A percentile compares a stretch with the other conserved stretches of the same genome.
Conservation (phyloP, 768 basidiomycete species). For the Suillus hirtellus region DNA sequence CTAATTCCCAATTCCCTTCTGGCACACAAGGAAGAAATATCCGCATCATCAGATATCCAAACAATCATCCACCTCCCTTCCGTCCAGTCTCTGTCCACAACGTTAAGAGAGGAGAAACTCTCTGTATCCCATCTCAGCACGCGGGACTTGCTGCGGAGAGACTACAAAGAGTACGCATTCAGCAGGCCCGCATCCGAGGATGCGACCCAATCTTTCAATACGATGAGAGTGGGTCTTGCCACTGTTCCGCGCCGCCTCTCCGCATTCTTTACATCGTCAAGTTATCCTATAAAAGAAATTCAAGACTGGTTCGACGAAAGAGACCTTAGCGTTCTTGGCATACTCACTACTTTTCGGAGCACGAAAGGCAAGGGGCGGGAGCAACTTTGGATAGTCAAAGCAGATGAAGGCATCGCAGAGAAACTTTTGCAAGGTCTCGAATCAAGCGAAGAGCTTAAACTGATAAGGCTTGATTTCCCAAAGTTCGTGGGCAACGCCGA, state of each 20-base stretch:
- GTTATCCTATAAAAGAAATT: conserved; percentile 19
- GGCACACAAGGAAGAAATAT: conserved; percentile 19
- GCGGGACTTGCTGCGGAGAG: conserved; percentile 83
- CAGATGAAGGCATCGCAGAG: conserved; percentile 33
- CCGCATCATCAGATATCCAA: conserved; percentile 31
- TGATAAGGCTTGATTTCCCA: conserved; percentile 42
- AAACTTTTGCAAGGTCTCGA: conserved; percentile 62
- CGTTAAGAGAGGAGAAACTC: conserved; percentile 50
- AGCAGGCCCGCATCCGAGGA: conserved; percentile 37
- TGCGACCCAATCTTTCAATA: conserved; percentile 19
- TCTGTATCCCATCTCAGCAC: conserved; percentile 67
- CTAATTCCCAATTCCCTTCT: conserved; percentile 61
- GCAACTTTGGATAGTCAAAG: conserved; percentile 62
- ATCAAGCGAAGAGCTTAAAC: conserved; percentile 47
- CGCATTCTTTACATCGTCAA: conserved; percentile 35
- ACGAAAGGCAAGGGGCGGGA: conserved; percentile 62
- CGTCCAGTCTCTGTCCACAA: conserved; percentile 54
- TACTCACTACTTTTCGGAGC: conserved; percentile 71
- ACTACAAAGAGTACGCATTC: conserved; percentile 87
- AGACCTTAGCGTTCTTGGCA: conserved; percentile 66
- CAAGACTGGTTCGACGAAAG: conserved; percentile 67
- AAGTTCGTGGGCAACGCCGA: conserved; percentile 11
- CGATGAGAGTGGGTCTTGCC: conserved; percentile 70
- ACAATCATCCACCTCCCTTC: conserved; percentile 25
- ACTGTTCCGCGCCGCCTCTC: conserved; percentile 76